Conservation (phyloP, 139 green algal genomes). For the Volvox reticuliferus region DNA sequence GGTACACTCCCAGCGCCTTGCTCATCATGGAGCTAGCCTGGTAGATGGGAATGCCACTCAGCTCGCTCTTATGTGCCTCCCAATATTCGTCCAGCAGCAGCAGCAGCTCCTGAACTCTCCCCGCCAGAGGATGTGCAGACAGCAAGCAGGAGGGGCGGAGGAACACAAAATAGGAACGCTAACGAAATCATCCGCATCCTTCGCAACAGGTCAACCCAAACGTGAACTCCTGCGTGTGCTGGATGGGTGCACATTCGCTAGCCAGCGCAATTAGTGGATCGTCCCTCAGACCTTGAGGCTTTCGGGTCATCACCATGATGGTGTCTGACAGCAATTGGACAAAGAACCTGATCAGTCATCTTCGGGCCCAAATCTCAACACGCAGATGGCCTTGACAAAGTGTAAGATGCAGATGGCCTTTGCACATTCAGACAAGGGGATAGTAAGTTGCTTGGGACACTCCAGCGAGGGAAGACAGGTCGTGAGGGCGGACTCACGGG, state of each 20-base stretch:
- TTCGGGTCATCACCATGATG: not conserved
- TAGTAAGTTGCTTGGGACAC: too few relatives aligned
- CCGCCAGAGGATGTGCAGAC: not conserved
- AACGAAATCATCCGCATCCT: not conserved
- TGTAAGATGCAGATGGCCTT: not conserved
- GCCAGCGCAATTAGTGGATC: too few relatives aligned
- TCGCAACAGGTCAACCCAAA: too few relatives aligned
- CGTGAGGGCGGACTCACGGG: not conserved
- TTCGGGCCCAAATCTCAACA: not conserved
- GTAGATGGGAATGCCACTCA: conserved; percentile 95
- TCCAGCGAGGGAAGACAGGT: too few relatives aligned
- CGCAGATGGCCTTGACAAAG: not conserved
- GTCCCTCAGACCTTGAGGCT: not conserved
- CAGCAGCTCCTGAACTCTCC: conserved; percentile 88
- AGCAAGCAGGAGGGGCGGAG: not conserved
- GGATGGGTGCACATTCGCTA: too few relatives aligned
- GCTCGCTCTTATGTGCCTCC: conserved; percentile 80
- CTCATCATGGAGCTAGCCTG: conserved; percentile 85
- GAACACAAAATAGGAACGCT: not conserved
- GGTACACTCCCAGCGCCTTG: conserved; percentile 86
- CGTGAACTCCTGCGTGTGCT: too few relatives aligned
- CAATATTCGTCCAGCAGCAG: conserved; percentile 98
- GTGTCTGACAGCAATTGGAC: conserved; percentile 34
- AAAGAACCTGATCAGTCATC: not conserved
- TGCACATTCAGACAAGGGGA: not conserved